Evolutionary conservation across 139 green algal genomes (phyloP).

Genomic region (Volvox africanus): DNA sequence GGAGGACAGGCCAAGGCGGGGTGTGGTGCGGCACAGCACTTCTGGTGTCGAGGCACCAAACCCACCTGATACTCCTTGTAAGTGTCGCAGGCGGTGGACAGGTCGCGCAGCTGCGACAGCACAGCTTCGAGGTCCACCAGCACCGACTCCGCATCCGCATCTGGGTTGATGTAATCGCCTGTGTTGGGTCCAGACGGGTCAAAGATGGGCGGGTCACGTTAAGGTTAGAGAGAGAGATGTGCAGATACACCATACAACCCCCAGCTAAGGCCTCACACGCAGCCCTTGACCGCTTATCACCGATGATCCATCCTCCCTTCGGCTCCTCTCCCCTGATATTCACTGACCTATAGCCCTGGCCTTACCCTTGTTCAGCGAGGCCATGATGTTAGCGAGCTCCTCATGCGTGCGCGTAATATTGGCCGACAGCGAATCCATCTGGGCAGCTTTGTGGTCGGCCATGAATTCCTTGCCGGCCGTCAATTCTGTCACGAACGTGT

Average conservation of each 20-base stretch:
- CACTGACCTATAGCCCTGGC: too few relatives aligned
- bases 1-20: too few relatives aligned
- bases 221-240: too few relatives aligned
- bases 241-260: too few relatives aligned
- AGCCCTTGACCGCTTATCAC: too few relatives aligned
- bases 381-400: slow-evolving; percentile 65
- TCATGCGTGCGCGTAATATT: slow-evolving; percentile 72
- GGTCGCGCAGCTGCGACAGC: slow-evolving; percentile 44
- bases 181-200: neutral
- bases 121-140: slow-evolving; percentile 63
- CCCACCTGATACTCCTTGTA: slow-evolving; percentile 62
- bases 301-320: too few relatives aligned
- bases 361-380: slow-evolving; percentile 53
- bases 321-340: too few relatives aligned
- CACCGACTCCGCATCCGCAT: slow-evolving; percentile 63
- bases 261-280: too few relatives aligned
- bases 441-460: slow-evolving; percentile 75
- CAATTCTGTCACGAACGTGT: slow-evolving; percentile 68
- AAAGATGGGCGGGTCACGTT: too few relatives aligned
- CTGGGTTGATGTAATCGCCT: slow-evolving; percentile 65
- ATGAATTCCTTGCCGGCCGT: slow-evolving; percentile 76
- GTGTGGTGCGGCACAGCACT: too few relatives aligned
- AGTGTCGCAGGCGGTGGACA: slow-evolving; percentile 50
- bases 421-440: slow-evolving; percentile 68
- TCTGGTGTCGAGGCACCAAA: neutral